Conservation (phyloP, 352 stramenopile genomes). For the Phytopythium cucurbitacearum region DNA sequence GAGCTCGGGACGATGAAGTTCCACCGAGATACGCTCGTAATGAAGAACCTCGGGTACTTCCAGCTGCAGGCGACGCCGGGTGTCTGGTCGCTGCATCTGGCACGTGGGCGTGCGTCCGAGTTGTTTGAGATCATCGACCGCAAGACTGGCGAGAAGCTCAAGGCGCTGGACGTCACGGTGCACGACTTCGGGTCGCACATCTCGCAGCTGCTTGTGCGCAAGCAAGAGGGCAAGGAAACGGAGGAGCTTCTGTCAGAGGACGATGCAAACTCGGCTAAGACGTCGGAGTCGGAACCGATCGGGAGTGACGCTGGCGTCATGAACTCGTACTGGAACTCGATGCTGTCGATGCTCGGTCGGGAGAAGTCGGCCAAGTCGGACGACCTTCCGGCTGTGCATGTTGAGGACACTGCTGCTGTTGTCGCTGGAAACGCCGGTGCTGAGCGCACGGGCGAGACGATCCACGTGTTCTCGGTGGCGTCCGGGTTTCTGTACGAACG, state of each 20-base stretch:
- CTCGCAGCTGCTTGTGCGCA: constrained; percentile 89
- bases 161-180: constrained; percentile 45
- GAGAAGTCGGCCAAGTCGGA: constrained; percentile 8
- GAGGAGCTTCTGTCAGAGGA: constrained; percentile 46
- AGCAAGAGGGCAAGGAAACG: constrained; percentile 87
- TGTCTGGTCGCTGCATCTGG: constrained; percentile 92
- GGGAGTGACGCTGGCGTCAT: constrained; percentile 43
- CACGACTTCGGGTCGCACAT: constrained; percentile 88
- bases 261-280: constrained; percentile 13
- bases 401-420: constrained; percentile 9
- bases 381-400: constrained; percentile 5
- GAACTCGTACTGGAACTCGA: constrained; percentile 67
- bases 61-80: constrained; percentile 96
- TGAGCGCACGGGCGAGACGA: constrained; percentile 83
- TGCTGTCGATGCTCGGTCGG: constrained; percentile 68
- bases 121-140: constrained; percentile 75
- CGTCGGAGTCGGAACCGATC: constrained; percentile 27
- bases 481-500: constrained; percentile 97
- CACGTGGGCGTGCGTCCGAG: constrained; percentile 64
- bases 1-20: constrained; percentile 46
- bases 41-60: constrained; percentile 99
- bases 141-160: constrained; percentile 30
- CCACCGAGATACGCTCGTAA: constrained; percentile 96
- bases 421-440: constrained; percentile 6
- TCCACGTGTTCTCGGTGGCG: constrained; percentile 99